These are phyloP conservation scores for Boletus barrowsii DNA, from an alignment of 768 basidiomycete genomes.

Conservation along the genomic window DNA sequence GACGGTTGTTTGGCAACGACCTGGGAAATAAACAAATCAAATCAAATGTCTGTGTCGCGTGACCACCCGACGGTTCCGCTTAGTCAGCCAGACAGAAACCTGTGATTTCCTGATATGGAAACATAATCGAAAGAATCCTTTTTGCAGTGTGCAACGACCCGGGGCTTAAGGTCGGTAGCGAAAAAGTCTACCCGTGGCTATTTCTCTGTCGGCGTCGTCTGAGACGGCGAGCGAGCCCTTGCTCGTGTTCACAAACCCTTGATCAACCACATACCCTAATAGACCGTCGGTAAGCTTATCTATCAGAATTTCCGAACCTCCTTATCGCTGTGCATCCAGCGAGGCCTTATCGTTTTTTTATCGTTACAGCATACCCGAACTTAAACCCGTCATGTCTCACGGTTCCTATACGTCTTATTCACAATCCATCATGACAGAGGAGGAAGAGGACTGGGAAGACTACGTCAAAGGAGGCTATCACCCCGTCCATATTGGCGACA, in stretches of 20 bases:
- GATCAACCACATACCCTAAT: slow-evolving; percentile 24
- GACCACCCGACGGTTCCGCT: slow-evolving; percentile 7
- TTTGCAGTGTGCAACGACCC: slow-evolving; percentile 4
- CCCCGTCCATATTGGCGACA: slow-evolving; percentile 92
- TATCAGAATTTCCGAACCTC: slow-evolving; percentile 24
- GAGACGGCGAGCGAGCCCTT: background rate
- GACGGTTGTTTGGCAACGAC: slow-evolving; percentile 19
- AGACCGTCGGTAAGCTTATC: slow-evolving; percentile 31
- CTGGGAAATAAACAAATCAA: slow-evolving; percentile 7
- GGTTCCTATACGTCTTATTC: slow-evolving; percentile 70
- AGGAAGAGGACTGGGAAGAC: slow-evolving; percentile 93
- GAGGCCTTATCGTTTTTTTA: slow-evolving; percentile 29
- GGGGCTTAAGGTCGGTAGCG: no score
- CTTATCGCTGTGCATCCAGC: slow-evolving; percentile 29
- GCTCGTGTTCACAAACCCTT: background rate
- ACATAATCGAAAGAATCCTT: slow-evolving; percentile 1
- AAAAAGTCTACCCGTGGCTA: background rate
- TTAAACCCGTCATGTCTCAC: slow-evolving; percentile 55
- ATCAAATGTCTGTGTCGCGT: slow-evolving; percentile 14
- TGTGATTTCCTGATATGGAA: slow-evolving; percentile 17
- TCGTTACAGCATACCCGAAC: slow-evolving; percentile 35
- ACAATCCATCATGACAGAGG: slow-evolving; percentile 82
- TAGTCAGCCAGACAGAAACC: slow-evolving; percentile 23
- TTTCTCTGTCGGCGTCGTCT: background rate
- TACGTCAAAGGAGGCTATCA: slow-evolving; percentile 82